Evolutionary conservation across 2,329 filamentous ascomycete genomes (phyloP), one percentile per base, ranked within the genome.

Genomic region (Aspergillus pseudonomiae): DNA sequence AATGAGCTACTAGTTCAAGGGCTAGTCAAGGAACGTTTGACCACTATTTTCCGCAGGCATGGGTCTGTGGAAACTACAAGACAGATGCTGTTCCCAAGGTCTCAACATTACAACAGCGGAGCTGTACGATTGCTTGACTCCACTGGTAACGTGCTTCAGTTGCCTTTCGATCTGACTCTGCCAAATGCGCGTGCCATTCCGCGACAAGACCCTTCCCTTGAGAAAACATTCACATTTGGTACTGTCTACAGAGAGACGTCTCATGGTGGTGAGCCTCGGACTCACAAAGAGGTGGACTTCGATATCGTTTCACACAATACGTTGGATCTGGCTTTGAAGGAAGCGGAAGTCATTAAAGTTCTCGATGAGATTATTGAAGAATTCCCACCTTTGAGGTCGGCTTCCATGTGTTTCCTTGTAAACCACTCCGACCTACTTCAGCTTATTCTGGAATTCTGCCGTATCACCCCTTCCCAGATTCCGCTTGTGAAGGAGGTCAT

Each of bases 321-420:
- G 1, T 79, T 93, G 6, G 93, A 98, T 72, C 82, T 96, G 53
- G 90, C 93, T 1, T 78, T 97, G 61, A 96, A 96, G 72, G 95
- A 99, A 77, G 94, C 94, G 0, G 94, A 98, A 77, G 90, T 93
- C 0, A 87, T 99, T 69, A 98, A 97, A 71, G 94, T 98, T 2
- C 81, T 98, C 26, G 95, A 99, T 74, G 95, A 99, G 75, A 91
- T 97, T 46, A 86, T 96, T 19, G 85, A 89, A 56, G 86, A 90
- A 6, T 94, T 98, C 67, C 94, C 94, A 0, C 88, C 89, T 2
- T 82, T 96, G 14, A 85, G 87, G 11, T 84, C 87, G 0, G 85
- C 85, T 2, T 86, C 88, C 30, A 93, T 97, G 88, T 96, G 91
- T 73, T 96, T 97, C 70, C 89, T 97, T 68, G 78, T 99, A 41